phyloP scores from a whole-genome alignment of 75 land plant species.

The Adiantum capillusveneris region DNA sequence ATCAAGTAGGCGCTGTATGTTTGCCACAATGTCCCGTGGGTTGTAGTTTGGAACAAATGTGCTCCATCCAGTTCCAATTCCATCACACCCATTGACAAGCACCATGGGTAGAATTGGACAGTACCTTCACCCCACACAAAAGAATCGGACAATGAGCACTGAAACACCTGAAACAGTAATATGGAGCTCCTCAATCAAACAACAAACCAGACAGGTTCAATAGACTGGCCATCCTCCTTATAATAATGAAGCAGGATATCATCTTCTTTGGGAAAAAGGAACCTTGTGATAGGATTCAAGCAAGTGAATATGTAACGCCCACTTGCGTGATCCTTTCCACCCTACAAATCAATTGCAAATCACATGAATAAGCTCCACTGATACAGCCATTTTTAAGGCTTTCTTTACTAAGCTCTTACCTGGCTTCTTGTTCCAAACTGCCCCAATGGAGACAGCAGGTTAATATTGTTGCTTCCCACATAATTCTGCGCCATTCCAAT shows the following conservation, averaged over 20 bases:
- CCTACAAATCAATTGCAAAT: conserved; percentile 37
- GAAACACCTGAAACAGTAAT: no score
- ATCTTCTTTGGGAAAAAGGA: conserved; percentile 81
- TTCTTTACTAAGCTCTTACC: conserved; percentile 68
- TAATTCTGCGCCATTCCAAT: conserved; percentile 97
- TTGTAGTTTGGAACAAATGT: conserved; percentile 92
- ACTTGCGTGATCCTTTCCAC: conserved; percentile 98
- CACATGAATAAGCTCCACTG: no score
- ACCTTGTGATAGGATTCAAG: conserved; percentile 66
- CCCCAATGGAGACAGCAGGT: conserved; percentile 73
- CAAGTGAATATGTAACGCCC: conserved; percentile 78
- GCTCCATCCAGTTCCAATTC: conserved; percentile 99
- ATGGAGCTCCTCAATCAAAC: not conserved
- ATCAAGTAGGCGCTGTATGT: conserved; percentile 56
- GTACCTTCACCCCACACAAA: conserved; percentile 63
- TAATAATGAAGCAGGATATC: conserved; percentile 73
- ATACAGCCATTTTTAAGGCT: conserved; percentile 28
- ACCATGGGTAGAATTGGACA: conserved; percentile 83
- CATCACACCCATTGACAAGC: conserved; percentile 97
- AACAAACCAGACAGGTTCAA: conserved; percentile 83
- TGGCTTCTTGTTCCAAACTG: conserved; percentile 85
- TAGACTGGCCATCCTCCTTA: conserved; percentile 88
- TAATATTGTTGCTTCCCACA: conserved; percentile 97
- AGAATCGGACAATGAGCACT: not conserved
- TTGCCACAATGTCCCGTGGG: conserved; percentile 88